These are phyloP conservation scores for Corynespora cassiicola DNA, from an alignment of 2,329 filamentous ascomycete species.

Conservation along the genomic window DNA sequence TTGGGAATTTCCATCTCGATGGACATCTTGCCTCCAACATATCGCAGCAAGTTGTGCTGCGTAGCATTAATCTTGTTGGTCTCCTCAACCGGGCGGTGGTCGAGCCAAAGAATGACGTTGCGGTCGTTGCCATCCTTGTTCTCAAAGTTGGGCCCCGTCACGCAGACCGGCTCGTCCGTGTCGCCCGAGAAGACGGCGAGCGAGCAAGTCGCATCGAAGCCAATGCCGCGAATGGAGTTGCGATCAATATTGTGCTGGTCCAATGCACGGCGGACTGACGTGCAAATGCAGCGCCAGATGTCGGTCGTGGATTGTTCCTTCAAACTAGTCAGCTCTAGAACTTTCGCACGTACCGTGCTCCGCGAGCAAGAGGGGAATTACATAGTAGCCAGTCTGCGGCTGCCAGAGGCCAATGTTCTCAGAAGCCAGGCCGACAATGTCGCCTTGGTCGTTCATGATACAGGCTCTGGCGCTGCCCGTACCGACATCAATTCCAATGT, in stretches of 20 bases:
- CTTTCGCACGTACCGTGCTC: too few relatives aligned
- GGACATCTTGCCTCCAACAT: constrained; percentile 97
- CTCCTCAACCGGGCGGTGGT: constrained; percentile 90
- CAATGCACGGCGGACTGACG: constrained; percentile 82
- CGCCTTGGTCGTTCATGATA: constrained; percentile 89
- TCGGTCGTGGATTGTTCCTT: constrained; percentile 98
- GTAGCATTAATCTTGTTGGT: constrained; percentile 93
- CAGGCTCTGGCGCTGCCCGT: constrained; percentile 95
- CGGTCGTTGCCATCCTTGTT: constrained; percentile 79
- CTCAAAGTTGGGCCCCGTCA: constrained; percentile 86
- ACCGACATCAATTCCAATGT: constrained; percentile 92
- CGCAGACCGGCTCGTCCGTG: constrained; percentile 87
- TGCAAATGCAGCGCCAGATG: constrained; percentile 95
- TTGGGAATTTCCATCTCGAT: constrained; percentile 99
- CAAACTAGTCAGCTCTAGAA: constrained; percentile 15
- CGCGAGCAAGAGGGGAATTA: constrained; percentile 30
- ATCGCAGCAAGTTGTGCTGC: constrained; percentile 88
- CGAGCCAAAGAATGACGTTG: constrained; percentile 97
- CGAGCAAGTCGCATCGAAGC: constrained; percentile 99
- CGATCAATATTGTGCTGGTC: constrained; percentile 81
- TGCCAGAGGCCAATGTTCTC: constrained; percentile 61
- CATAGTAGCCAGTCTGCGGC: constrained; percentile 62
- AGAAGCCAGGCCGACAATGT: constrained; percentile 72
- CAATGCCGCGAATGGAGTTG: constrained; percentile 81
- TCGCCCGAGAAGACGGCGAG: constrained; percentile 88